Evolutionary conservation across 768 basidiomycete genomes (phyloP).

Genomic region (Pseudohyphozyma bogoriensis): DNA sequence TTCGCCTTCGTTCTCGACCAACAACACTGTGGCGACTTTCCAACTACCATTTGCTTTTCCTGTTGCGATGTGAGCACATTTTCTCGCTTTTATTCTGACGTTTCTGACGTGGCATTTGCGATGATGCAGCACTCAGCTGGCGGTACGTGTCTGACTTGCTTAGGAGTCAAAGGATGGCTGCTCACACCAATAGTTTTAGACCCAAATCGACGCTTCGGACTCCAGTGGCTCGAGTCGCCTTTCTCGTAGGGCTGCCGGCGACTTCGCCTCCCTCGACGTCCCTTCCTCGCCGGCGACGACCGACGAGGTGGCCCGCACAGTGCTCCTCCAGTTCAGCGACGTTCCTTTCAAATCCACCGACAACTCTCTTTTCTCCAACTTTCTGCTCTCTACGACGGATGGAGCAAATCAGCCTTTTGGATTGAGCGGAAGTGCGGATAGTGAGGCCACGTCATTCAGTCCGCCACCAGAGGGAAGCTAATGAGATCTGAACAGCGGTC

Average conservation of each 20-base stretch:
- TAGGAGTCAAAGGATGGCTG: too few relatives aligned
- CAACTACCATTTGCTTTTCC: conserved; percentile 61
- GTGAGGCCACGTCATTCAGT: conserved; percentile 2
- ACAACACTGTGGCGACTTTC: conserved; percentile 54
- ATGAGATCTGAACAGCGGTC: too few relatives aligned
- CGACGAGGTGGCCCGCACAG: conserved; percentile 53
- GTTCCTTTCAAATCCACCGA: conserved; percentile 52
- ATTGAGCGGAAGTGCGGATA: conserved; percentile 12
- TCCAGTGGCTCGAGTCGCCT: too few relatives aligned
- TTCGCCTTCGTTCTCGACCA: conserved; percentile 51
- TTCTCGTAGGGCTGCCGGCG: too few relatives aligned
- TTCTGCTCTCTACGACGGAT: conserved; percentile 46
- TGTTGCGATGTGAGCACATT: too few relatives aligned
- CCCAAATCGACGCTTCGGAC: too few relatives aligned
- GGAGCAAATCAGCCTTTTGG: conserved; percentile 16
- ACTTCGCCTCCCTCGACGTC: conserved; percentile 54
- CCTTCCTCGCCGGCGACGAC: conserved; percentile 52
- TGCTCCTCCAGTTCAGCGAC: conserved; percentile 51
- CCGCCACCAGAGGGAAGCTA: too few relatives aligned
- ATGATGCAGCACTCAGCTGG: too few relatives aligned
- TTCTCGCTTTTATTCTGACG: background rate
- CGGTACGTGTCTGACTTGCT: too few relatives aligned
- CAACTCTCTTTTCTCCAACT: conserved; percentile 49
- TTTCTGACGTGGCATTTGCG: too few relatives aligned
- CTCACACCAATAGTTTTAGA: too few relatives aligned